Conservation (phyloP, 176 grass and related monocot species). For the Olyra latifolia region DNA sequence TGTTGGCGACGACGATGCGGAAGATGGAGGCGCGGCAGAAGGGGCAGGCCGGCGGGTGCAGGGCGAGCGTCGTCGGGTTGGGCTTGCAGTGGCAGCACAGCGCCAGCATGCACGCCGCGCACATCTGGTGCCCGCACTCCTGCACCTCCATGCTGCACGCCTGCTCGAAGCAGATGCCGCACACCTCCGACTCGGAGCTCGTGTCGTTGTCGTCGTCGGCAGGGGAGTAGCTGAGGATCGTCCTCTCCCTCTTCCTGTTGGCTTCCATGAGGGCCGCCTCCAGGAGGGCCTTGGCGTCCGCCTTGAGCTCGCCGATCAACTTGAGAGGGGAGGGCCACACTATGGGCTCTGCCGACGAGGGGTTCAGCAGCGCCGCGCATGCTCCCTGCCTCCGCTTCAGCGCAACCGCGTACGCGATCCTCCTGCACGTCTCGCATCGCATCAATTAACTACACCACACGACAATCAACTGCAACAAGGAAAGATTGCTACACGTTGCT, state of each 20-base stretch:
- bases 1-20: conserved; percentile 59
- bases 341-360: conserved; percentile 56
- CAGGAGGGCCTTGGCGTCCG: conserved; percentile 64
- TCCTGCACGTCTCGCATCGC: too few relatives aligned
- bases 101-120: conserved; percentile 82
- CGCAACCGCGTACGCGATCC: conserved; percentile 68
- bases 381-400: conserved; percentile 53
- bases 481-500: too few relatives aligned
- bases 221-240: conserved; percentile 46
- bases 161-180: conserved; percentile 96
- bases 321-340: conserved; percentile 88
- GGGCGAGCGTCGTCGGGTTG: conserved; percentile 47
- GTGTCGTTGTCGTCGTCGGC: conserved; percentile 33
- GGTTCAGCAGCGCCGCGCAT: conserved; percentile 64
- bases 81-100: conserved; percentile 96
- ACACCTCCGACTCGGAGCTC: conserved; percentile 40
- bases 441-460: too few relatives aligned
- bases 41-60: conserved; percentile 63
- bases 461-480: too few relatives aligned
- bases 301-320: conserved; percentile 77
- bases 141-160: conserved; percentile 79
- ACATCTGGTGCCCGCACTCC: conserved; percentile 96
- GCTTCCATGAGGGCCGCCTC: conserved; percentile 66
- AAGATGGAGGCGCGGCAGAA: conserved; percentile 90
- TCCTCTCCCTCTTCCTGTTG: conserved; percentile 66